These are phyloP conservation scores for Anisodus tanguticus DNA, from an alignment of 257 asterid species.

Conservation along the genomic window DNA sequence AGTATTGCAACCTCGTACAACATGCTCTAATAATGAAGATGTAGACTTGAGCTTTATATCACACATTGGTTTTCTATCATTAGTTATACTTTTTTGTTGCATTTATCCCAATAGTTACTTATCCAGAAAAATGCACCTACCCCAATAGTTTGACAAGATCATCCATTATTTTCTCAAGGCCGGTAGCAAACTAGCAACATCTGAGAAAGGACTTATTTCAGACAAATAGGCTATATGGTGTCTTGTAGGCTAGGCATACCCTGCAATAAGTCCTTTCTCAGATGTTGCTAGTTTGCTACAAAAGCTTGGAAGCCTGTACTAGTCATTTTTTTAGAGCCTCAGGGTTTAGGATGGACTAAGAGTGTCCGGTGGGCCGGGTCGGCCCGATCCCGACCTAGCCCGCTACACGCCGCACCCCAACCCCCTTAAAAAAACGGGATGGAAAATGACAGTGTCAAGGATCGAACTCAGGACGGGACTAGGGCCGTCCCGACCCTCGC, in stretches of 20 bases:
- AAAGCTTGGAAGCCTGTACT: neutral
- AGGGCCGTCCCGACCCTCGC: too few relatives aligned
- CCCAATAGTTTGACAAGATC: neutral
- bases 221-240: neutral
- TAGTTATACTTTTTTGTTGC: neutral
- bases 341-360: neutral
- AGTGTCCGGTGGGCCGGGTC: neutral
- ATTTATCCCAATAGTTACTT: constrained; percentile 14
- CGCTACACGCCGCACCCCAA: too few relatives aligned
- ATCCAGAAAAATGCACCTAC: neutral
- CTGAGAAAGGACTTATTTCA: constrained; percentile 7
- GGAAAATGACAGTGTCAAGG: too few relatives aligned
- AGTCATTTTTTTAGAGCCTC: neutral
- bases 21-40: neutral
- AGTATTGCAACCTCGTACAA: neutral
- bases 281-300: neutral
- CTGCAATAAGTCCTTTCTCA: neutral
- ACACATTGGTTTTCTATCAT: neutral
- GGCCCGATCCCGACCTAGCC: too few relatives aligned
- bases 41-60: neutral
- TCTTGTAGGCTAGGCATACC: neutral
- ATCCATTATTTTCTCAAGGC: neutral
- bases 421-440: too few relatives aligned
- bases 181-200: neutral
- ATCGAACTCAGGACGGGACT: too few relatives aligned